Evolutionary conservation across 345 rosid genomes (phyloP).

Genomic region (Hevea brasiliensis): DNA sequence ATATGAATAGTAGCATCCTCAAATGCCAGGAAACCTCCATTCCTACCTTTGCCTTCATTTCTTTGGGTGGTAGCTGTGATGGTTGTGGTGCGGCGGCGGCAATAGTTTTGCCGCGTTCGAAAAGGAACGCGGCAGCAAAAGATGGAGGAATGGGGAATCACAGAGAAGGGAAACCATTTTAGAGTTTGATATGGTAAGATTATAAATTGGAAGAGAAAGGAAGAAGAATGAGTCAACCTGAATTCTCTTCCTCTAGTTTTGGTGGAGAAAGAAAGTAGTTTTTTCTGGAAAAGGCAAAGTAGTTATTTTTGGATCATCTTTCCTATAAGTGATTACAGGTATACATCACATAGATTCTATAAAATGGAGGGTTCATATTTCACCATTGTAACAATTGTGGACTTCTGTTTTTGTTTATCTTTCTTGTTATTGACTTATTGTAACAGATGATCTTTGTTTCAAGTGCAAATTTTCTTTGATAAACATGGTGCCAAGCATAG

Average conservation of each 20-base stretch:
- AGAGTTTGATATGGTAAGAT: conserved; percentile 16
- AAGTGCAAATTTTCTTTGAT: no score
- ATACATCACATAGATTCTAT: no score
- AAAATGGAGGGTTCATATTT: no score
- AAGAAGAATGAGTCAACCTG: conserved; percentile 28
- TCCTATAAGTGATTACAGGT: no score
- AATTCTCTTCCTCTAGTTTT: conserved; percentile 49
- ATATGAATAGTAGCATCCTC: conserved; percentile 15
- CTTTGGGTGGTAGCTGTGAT: background rate
- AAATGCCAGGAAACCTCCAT: conserved; percentile 41
- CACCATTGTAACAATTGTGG: no score
- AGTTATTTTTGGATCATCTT: no score
- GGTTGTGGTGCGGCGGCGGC: background rate
- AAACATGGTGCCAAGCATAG: no score
- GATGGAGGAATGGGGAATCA: conserved; percentile 20
- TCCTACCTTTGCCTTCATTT: conserved; percentile 23
- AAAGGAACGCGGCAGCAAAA: conserved; percentile 30
- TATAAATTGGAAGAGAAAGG: conserved; percentile 20
- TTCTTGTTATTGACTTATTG: no score
- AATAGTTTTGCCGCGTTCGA: conserved; percentile 26
- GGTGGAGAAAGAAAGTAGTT: conserved; percentile 7
- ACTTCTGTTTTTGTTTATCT: no score
- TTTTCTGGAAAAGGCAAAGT: no score
- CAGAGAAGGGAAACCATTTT: conserved; percentile 28
- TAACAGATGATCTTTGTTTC: no score